Base-by-base conservation (phyloP, 140 eudicot genomes). In the Bidens hawaiensis region DNA sequence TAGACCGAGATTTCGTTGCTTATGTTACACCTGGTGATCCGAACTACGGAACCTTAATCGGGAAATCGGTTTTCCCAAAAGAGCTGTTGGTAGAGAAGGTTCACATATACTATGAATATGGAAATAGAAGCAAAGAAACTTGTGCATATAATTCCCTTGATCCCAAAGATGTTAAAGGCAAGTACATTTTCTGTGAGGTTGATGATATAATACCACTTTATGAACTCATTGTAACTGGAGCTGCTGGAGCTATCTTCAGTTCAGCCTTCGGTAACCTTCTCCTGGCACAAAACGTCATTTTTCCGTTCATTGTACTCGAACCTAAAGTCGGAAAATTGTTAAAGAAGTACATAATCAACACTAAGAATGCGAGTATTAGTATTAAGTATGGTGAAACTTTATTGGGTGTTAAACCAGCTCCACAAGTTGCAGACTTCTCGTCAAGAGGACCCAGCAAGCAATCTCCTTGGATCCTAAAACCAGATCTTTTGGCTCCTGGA, bases 401-500 rank as follows among this genome's bases (percentile, higher is more conserved):
- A n/a, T n/a, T n/a, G n/a, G n/a, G n/a, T n/a, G n/a, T n/a, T n/a
- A n/a, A n/a, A n/a, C n/a, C n/a, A n/a, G n/a, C n/a, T n/a, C n/a
- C n/a, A n/a, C n/a, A n/a, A n/a, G n/a, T n/a, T n/a, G n/a, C n/a
- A n/a, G n/a, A n/a, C n/a, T n/a, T n/a, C n/a, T n/a, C n/a, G n/a
- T 78, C 84, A 42, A 53, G 88, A 40, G 88, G 88, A 16, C 88
- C 84, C 0, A 60, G 30, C 22, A 1, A 0, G 22, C 55, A 38
- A 22, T 62, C 75, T 31, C 81, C 81, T 4, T 50, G 75, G 76
- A 74, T 78, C 67, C 14, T 82, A 27, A 82, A 82, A 51, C 88
- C 84, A 0, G 84, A 82, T 71, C 34, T 82, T 1, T 18, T 82
- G n/a, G 84, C 88, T 60, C 84, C 88, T 0, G 88, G 84, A 1